Evolutionary conservation across 805 yeast genomes (phyloP).

Genomic region (Wickerhamomyces strasburgensis): DNA sequence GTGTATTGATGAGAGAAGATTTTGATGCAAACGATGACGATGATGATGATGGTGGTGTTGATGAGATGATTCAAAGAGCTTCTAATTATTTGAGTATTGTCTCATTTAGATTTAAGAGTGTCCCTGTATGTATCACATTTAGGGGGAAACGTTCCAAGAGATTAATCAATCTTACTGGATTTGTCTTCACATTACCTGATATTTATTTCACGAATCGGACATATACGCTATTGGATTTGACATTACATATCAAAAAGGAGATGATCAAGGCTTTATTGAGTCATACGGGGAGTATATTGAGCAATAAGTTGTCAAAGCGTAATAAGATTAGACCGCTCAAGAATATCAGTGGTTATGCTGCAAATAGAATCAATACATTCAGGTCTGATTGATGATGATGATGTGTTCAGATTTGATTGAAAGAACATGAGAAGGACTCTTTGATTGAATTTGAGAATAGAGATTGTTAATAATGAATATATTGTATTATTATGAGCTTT

Average conservation of each 20-base stretch:
- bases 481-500: background rate
- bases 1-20: conserved; percentile 1
- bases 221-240: conserved; percentile 69
- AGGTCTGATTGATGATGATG: conserved; percentile 11
- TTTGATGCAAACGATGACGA: conserved; percentile 1
- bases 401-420: too few species aligned
- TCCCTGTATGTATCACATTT: conserved; percentile 64
- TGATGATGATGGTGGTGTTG: conserved; percentile 32
- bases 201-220: conserved; percentile 54
- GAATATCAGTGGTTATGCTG: conserved; percentile 21
- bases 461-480: background rate
- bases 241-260: conserved; percentile 56
- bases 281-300: conserved; percentile 72
- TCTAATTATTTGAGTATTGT: conserved; percentile 66
- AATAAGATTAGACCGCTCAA: conserved; percentile 20
- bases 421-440: background rate
- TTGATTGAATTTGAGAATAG: background rate
- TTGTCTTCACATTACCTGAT: conserved; percentile 60
- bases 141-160: conserved; percentile 67
- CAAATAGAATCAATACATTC: conserved; percentile 19
- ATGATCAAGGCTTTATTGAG: conserved; percentile 51
- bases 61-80: conserved; percentile 72
- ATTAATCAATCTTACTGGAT: conserved; percentile 72
- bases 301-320: conserved; percentile 58
- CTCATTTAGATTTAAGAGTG: conserved; percentile 45